Base-by-base conservation (phyloP, 2,329 filamentous ascomycete genomes). In the Emericellopsis atlantica region DNA sequence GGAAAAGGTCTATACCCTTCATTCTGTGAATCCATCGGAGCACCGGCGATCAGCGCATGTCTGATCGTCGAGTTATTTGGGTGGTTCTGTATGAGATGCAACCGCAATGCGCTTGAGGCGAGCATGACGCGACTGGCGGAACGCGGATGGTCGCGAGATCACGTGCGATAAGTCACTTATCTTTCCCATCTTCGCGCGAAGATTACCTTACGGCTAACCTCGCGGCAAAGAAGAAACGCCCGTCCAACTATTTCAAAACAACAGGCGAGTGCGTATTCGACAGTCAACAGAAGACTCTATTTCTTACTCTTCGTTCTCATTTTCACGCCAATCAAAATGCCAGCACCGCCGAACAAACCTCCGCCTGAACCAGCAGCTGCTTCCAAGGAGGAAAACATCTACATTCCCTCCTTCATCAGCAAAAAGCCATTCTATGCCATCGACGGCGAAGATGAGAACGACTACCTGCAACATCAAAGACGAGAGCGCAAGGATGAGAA, bases 401-500 rank as follows among this genome's bases (percentile, higher is more conserved):
- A 98, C 70, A 98, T 98, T 54, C 92, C 92, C 6, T 80, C 85
- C 41, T 98, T 95, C 72, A 98, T 98, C 66, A 89, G 88, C 52
- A 95, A 95, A 61, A 89, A 93, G 51, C 92, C 92, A 5, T 98
- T 98, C 65, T 98, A 96, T 62, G 80, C 93, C 41, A 79, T 76
- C 53, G 79, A 84, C 51, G 85, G 88, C 56, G 81, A 81, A 49
- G 77, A 81, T 45, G 74, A 83, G 45, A 42, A 75, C 57, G 89
- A 96, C 55, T 98, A 96, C 59, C 84, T 98, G 48, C 87, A 94
- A 63, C 92, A 98, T 76, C 92, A 98, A 56, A 86, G 89, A 59
- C 57, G 60, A 32, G 60, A 64, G 32, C 58, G 62, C 39, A 80
- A 83, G 49, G 76, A 81, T 37, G 74, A 81, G 42, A 74, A 81